Conservation (phyloP, 2,329 filamentous ascomycete species). For the Fusarium napiforme region DNA sequence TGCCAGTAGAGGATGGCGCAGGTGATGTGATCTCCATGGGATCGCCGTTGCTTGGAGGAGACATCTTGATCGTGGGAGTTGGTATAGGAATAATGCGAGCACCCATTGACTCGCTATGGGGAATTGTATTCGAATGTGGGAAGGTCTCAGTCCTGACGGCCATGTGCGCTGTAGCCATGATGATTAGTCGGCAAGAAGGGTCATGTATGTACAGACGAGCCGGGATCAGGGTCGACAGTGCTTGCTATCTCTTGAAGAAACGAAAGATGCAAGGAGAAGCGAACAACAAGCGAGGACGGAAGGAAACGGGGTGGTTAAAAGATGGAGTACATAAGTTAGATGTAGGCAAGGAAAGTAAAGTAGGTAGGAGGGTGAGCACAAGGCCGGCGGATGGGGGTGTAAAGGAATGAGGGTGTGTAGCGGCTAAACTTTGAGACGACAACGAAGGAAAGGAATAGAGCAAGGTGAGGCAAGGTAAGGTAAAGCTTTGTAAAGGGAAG, state of each 20-base stretch:
- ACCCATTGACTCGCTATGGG: slow-evolving; percentile 59
- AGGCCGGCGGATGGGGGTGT: slow-evolving; percentile 29
- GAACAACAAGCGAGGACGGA: slow-evolving; percentile 19
- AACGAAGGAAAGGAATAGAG: slow-evolving; percentile 21
- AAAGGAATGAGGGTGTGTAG: slow-evolving; percentile 25
- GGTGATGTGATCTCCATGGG: slow-evolving; percentile 72
- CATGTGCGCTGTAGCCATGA: slow-evolving; percentile 59
- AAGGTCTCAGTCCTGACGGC: slow-evolving; percentile 64
- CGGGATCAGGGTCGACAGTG: slow-evolving; percentile 26
- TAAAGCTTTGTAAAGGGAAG: slow-evolving; percentile 16
- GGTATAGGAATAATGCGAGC: slow-evolving; percentile 68
- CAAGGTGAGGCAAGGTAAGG: background rate
- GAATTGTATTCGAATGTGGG: slow-evolving; percentile 55
- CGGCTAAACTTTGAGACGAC: slow-evolving; percentile 40
- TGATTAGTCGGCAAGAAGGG: slow-evolving; percentile 42
- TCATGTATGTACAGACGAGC: slow-evolving; percentile 17
- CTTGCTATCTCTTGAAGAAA: slow-evolving; percentile 21
- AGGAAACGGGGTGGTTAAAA: slow-evolving; percentile 38
- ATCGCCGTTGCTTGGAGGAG: slow-evolving; percentile 66
- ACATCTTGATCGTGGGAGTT: slow-evolving; percentile 67
- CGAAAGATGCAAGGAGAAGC: slow-evolving; percentile 24
- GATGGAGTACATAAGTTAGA: slow-evolving; percentile 29
- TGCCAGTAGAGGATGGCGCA: slow-evolving; percentile 56
- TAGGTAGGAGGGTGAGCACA: slow-evolving; percentile 28
- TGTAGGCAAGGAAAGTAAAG: slow-evolving; percentile 6